A percentile compares a stretch with the other conserved stretches of the same genome.
Conservation (phyloP, 2,329 filamentous ascomycete species). For the Penicillium sp. region DNA sequence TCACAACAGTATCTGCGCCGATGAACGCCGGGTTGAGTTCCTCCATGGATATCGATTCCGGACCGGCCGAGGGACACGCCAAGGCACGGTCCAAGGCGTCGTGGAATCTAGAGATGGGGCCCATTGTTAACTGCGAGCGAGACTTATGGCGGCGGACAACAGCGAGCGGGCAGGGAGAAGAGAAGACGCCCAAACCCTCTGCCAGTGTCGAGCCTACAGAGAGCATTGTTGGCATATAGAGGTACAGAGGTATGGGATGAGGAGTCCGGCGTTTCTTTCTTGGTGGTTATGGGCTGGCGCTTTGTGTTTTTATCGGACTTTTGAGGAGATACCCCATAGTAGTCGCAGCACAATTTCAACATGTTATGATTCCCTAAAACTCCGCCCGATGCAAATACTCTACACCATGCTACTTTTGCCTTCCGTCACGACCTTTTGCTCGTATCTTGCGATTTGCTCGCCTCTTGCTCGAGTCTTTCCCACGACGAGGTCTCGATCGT, state of each 20-base stretch:
- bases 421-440: slow-evolving; percentile 19
- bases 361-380: slow-evolving; percentile 13
- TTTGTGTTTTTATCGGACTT: slow-evolving; percentile 17
- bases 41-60: slow-evolving; percentile 32
- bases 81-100: slow-evolving; percentile 26
- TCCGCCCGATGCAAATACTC: slow-evolving; percentile 15
- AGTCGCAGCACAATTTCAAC: slow-evolving; percentile 14
- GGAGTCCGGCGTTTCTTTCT: slow-evolving; percentile 14
- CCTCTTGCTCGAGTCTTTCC: slow-evolving; percentile 44
- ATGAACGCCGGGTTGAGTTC: slow-evolving; percentile 11
- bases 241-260: slow-evolving; percentile 15
- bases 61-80: slow-evolving; percentile 24
- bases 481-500: slow-evolving; percentile 60
- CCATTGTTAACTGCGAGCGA: slow-evolving; percentile 58
- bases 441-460: slow-evolving; percentile 26
- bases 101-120: slow-evolving; percentile 42
- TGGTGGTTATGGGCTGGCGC: slow-evolving; percentile 13
- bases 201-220: slow-evolving; percentile 24
- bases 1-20: slow-evolving; percentile 21
- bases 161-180: slow-evolving; percentile 33
- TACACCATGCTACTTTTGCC: not conserved
- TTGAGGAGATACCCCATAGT: slow-evolving; percentile 35
- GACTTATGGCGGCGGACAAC: slow-evolving; percentile 53
- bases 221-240: slow-evolving; percentile 22
- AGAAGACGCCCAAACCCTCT: slow-evolving; percentile 29